A percentile compares a stretch with the other conserved stretches of the same genome.
Conservation (phyloP, 2,329 filamentous ascomycete species). For the Aspergillus niger region DNA sequence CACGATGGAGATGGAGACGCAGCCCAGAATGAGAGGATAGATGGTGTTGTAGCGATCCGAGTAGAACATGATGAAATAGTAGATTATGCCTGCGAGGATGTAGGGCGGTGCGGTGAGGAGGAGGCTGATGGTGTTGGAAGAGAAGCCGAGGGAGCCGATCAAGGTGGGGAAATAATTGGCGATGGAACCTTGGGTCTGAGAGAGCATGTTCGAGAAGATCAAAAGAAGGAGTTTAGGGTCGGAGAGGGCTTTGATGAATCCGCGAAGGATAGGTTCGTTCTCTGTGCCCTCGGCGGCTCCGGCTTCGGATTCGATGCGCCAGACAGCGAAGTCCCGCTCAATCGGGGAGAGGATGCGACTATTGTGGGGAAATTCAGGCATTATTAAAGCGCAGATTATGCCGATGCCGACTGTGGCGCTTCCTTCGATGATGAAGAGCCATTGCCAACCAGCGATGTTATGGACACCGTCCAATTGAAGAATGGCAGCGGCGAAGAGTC, state of each 20-base stretch:
- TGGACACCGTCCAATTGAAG: constrained; percentile 26
- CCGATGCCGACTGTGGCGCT: constrained; percentile 31
- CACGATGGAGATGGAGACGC: constrained; percentile 36
- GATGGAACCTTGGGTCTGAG: constrained; percentile 40
- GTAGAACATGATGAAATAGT: constrained; percentile 39
- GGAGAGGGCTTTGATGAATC: constrained; percentile 33
- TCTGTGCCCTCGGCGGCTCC: constrained; percentile 44
- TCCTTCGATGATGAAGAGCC: constrained; percentile 36
- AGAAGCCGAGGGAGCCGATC: constrained; percentile 26
- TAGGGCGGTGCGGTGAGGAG: constrained; percentile 53
- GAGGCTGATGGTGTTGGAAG: constrained; percentile 40
- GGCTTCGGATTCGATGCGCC: constrained; percentile 36
- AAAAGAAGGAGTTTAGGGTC: constrained; percentile 43
- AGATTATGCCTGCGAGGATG: constrained; percentile 43
- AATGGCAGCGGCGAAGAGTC: constrained; percentile 31
- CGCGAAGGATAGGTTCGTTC: constrained; percentile 29
- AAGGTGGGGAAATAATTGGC: constrained; percentile 32
- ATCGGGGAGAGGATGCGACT: constrained; percentile 32
- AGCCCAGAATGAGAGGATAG: constrained; percentile 38
- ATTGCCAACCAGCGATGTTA: constrained; percentile 28
- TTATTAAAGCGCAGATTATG: constrained; percentile 36
- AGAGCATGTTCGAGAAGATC: constrained; percentile 45
- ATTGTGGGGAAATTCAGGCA: constrained; percentile 47
- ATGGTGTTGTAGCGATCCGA: constrained; percentile 42
- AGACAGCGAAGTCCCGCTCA: constrained; percentile 27